phyloP scores from a whole-genome alignment of 192 early-diverging fungal species.

The Umbelopsis ramanniana region DNA sequence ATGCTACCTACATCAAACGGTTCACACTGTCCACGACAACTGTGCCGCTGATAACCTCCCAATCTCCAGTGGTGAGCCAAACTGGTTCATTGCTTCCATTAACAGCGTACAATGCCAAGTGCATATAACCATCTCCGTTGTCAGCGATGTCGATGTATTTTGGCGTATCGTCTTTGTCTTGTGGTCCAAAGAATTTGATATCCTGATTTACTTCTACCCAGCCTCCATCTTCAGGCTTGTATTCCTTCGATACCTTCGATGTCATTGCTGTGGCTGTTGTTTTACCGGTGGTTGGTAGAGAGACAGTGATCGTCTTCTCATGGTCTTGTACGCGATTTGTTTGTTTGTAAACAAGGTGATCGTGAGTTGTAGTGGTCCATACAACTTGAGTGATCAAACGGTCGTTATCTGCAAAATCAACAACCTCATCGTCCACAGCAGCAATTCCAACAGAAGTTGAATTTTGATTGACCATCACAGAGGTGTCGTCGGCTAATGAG shows the following conservation, averaged over 20 bases:
- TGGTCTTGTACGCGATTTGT: slow-evolving; percentile 94
- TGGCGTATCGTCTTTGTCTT: slow-evolving; percentile 33
- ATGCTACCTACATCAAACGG: slow-evolving; percentile 48
- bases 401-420: slow-evolving; percentile 68
- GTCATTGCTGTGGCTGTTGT: slow-evolving; percentile 37
- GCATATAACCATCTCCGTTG: slow-evolving; percentile 64
- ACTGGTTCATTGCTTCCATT: slow-evolving; percentile 30
- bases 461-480: slow-evolving; percentile 30
- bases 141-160: slow-evolving; percentile 71
- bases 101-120: slow-evolving; percentile 65
- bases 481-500: slow-evolving; percentile 25
- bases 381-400: slow-evolving; percentile 79
- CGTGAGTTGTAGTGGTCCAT: slow-evolving; percentile 74
- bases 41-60: slow-evolving; percentile 62
- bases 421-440: slow-evolving; percentile 19
- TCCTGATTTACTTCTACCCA: slow-evolving; percentile 73
- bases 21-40: slow-evolving; percentile 43
- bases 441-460: slow-evolving; percentile 28
- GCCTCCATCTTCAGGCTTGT: slow-evolving; percentile 67
- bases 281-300: slow-evolving; percentile 2
- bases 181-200: slow-evolving; percentile 43
- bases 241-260: slow-evolving; percentile 59
- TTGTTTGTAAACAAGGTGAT: slow-evolving; percentile 69
- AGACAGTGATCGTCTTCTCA: slow-evolving; percentile 68
- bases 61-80: slow-evolving; percentile 72